Evolutionary conservation across 2,329 filamentous ascomycete species (phyloP).

Genomic region (Pleochaeta shiraiana): DNA sequence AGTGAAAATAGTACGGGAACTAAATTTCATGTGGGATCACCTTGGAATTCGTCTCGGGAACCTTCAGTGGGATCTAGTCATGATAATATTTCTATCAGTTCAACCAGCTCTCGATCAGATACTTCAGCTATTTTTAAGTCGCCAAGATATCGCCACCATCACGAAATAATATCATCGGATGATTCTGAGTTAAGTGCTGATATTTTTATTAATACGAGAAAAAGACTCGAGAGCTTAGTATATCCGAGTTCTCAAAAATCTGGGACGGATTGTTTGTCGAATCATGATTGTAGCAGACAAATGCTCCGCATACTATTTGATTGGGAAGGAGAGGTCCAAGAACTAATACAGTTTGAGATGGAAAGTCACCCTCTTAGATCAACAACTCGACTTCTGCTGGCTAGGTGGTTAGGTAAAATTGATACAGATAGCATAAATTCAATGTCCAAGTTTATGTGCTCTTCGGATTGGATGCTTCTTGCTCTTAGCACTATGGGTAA

Average conservation of each 20-base stretch:
- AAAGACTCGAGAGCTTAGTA: too few species aligned
- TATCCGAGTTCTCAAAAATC: too few species aligned
- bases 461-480: constrained; percentile 91
- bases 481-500: constrained; percentile 75
- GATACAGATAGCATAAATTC: constrained; percentile 62
- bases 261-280: constrained; percentile 39
- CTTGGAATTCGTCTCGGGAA: constrained; percentile 21
- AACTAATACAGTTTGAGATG: constrained; percentile 69
- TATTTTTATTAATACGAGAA: too few species aligned
- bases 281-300: constrained; percentile 63
- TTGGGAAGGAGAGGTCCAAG: constrained; percentile 70
- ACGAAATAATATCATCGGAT: too few species aligned
- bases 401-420: constrained; percentile 83
- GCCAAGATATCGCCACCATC: constrained; percentile 36
- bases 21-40: constrained; percentile 31
- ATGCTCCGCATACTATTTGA: constrained; percentile 93
- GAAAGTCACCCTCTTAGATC: constrained; percentile 50
- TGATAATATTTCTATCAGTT: constrained; percentile 36
- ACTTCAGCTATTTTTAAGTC: constrained; percentile 25
- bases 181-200: too few species aligned
- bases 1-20: constrained; percentile 50
- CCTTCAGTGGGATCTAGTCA: constrained; percentile 17
- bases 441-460: constrained; percentile 69
- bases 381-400: constrained; percentile 56
- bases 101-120: constrained; percentile 22